phyloP scores from a whole-genome alignment of 495 filamentous ascomycete genomes.

The Chaetomium cochliodes region DNA sequence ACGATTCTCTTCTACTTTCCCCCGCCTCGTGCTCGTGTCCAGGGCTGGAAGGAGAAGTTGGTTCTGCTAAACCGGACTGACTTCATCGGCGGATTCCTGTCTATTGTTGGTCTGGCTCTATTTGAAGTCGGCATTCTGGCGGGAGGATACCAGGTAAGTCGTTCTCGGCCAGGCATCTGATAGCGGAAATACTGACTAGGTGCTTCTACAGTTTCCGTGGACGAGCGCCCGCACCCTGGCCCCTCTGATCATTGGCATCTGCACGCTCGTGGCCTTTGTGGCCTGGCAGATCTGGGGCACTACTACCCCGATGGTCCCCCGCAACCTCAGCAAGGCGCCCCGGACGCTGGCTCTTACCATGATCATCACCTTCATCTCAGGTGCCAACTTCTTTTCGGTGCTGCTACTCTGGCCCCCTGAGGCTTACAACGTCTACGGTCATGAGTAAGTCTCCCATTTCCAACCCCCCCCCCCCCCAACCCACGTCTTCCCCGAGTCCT shows the following conservation, averaged over 20 bases:
- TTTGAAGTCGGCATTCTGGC: conserved; percentile 68
- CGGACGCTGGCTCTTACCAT: conserved; percentile 63
- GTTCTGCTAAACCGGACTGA: conserved; percentile 61
- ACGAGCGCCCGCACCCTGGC: conserved; percentile 40
- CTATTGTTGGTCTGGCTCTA: conserved; percentile 60
- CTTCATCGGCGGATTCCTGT: conserved; percentile 65
- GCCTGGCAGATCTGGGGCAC: conserved; percentile 64
- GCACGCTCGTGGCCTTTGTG: conserved; percentile 56
- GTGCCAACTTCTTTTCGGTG: conserved; percentile 73
- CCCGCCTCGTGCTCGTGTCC: conserved; percentile 57
- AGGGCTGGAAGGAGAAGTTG: conserved; percentile 46
- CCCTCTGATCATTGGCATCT: conserved; percentile 60
- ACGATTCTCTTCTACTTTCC: conserved; percentile 66
- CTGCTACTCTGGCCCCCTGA: conserved; percentile 73
- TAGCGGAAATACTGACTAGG: background rate
- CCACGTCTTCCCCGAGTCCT: too few relatives aligned
- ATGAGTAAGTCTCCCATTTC: conserved; percentile 43
- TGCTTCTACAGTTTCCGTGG: conserved; percentile 34
- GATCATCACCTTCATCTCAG: conserved; percentile 70
- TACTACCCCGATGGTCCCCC: conserved; percentile 65
- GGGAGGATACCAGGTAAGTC: conserved; percentile 59
- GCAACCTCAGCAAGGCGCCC: conserved; percentile 60
- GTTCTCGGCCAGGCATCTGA: background rate
- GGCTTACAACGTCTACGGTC: conserved; percentile 71
- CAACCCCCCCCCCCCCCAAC: background rate